phyloP scores from a whole-genome alignment of 2,329 filamentous ascomycete species.

The Dactylonectria macrodidyma region DNA sequence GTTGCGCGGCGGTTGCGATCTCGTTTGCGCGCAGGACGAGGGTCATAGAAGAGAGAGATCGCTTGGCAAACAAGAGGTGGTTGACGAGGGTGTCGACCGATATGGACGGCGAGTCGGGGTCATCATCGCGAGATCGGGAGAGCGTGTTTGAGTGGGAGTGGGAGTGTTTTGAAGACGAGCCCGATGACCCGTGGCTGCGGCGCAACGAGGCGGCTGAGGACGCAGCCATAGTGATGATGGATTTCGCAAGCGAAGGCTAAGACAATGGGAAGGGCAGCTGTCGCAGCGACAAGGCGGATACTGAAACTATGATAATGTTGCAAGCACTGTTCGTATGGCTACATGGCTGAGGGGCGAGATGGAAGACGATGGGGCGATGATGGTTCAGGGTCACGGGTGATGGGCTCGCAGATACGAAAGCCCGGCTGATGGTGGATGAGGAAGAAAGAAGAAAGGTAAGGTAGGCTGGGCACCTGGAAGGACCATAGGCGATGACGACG shows the following conservation, averaged over 20 bases:
- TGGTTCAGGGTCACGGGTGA: conserved; percentile 4
- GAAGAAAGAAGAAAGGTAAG: conserved; percentile 28
- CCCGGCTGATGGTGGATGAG: conserved; percentile 12
- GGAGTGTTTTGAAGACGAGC: conserved; percentile 52
- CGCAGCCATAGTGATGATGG: conserved; percentile 51
- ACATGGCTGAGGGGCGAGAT: conserved; percentile 39
- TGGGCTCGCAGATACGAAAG: not conserved
- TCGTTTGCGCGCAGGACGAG: conserved; percentile 90
- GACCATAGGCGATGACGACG: conserved; percentile 24
- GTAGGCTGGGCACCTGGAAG: conserved; percentile 1
- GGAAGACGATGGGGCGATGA: not conserved
- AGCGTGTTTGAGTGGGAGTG: conserved; percentile 41
- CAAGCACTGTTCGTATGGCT: conserved; percentile 35
- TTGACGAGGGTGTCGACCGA: conserved; percentile 83
- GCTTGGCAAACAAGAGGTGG: conserved; percentile 89
- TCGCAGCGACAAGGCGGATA: not conserved
- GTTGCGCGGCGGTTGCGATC: conserved; percentile 82
- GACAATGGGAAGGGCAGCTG: not conserved
- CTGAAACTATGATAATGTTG: conserved; percentile 9
- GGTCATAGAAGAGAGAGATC: conserved; percentile 86
- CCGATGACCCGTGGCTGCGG: conserved; percentile 55
- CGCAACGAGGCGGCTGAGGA: conserved; percentile 54
- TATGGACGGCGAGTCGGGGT: conserved; percentile 39
- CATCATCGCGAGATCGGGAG: conserved; percentile 40
- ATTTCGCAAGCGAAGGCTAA: not conserved